phyloP scores from a whole-genome alignment of 179 eudicot species.

The Amaranthus tricolor region DNA sequence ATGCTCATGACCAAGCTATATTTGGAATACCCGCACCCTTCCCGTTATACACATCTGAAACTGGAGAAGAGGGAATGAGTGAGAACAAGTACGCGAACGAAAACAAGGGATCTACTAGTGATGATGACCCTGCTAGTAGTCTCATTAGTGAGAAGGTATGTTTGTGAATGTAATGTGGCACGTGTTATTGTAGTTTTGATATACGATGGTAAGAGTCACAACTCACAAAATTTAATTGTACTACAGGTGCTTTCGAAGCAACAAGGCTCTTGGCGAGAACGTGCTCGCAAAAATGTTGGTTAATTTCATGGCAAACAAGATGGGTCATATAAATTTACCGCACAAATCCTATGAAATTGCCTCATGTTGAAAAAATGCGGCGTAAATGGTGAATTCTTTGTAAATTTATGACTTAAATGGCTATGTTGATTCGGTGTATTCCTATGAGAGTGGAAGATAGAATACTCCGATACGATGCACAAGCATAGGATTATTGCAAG shows the following conservation, averaged over 20 bases:
- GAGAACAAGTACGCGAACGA: slow-evolving; percentile 22
- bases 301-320: slow-evolving; percentile 19
- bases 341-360: neutral
- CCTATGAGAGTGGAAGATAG: no score
- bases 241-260: slow-evolving; percentile 60
- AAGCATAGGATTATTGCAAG: no score
- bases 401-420: no score
- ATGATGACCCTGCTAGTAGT: slow-evolving; percentile 34
- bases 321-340: neutral
- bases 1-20: slow-evolving; percentile 88
- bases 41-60: slow-evolving; percentile 38
- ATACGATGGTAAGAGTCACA: neutral
- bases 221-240: neutral
- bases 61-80: slow-evolving; percentile 37
- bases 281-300: slow-evolving; percentile 50
- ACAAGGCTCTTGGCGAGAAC: slow-evolving; percentile 92
- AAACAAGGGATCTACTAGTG: slow-evolving; percentile 11
- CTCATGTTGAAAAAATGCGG: no score
- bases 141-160: slow-evolving; percentile 72
- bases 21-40: slow-evolving; percentile 66
- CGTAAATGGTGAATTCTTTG: no score
- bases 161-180: neutral
- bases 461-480: no score
- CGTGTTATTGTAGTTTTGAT: neutral
- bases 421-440: no score